phyloP scores from a whole-genome alignment of 1,284 basidiomycete species.

The Ceratobasidium papillatum region DNA sequence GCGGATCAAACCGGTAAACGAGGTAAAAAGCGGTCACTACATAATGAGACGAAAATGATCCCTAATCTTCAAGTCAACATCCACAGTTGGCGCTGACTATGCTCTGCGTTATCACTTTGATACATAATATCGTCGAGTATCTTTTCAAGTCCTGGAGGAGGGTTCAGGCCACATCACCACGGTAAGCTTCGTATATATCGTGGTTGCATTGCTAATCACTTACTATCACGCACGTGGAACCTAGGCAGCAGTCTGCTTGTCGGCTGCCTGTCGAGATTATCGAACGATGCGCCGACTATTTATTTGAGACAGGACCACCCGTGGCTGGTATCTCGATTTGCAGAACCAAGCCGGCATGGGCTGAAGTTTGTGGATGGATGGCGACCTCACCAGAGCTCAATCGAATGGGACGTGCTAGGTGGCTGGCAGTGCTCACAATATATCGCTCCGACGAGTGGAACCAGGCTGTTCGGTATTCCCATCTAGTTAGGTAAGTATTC shows the following conservation, averaged over 20 bases:
- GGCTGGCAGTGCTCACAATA: not conserved
- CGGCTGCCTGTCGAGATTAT: slow-evolving; percentile 16
- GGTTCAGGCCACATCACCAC: too few relatives aligned
- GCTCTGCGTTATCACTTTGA: too few relatives aligned
- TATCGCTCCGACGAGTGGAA: not conserved
- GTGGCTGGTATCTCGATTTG: not conserved
- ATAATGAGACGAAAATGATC: too few relatives aligned
- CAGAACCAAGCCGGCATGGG: not conserved
- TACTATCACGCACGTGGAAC: not conserved
- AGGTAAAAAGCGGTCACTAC: too few relatives aligned
- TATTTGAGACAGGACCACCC: not conserved
- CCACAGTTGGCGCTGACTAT: too few relatives aligned
- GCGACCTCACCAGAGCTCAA: not conserved
- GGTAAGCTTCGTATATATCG: not conserved
- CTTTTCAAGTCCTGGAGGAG: too few relatives aligned
- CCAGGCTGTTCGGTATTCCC: not conserved
- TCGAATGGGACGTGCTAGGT: slow-evolving; percentile 1
- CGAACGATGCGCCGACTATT: slow-evolving; percentile 7
- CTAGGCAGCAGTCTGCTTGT: not conserved
- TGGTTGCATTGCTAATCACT: not conserved
- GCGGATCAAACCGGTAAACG: too few relatives aligned
- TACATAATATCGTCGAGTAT: too few relatives aligned
- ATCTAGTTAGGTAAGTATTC: not conserved
- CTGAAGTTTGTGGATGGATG: slow-evolving; percentile 11
- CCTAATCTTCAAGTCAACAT: too few relatives aligned